A percentile compares a stretch with the other conserved stretches of the same genome.
phyloP scores from a whole-genome alignment of 2,329 filamentous ascomycete genomes.

The Mycocentrospora acerina region DNA sequence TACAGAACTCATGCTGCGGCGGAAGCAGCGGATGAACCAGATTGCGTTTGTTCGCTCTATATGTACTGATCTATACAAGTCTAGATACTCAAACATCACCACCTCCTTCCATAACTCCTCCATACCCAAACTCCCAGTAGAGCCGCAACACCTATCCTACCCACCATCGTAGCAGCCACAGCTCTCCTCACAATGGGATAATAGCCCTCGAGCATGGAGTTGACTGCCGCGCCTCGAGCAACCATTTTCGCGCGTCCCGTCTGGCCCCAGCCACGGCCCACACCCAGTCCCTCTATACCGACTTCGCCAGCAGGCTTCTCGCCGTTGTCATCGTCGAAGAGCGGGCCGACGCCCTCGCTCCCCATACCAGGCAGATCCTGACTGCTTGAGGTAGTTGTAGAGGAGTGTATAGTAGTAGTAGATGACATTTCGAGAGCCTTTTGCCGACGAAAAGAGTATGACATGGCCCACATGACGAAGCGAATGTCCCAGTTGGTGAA shows the following conservation, averaged over 20 bases:
- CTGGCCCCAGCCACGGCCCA: constrained; percentile 43
- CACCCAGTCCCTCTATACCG: constrained; percentile 48
- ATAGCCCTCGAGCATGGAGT: constrained; percentile 55
- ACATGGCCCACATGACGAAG: constrained; percentile 61
- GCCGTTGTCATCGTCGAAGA: constrained; percentile 15
- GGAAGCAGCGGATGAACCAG: too few species aligned
- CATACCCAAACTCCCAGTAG: constrained; percentile 22
- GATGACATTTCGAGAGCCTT: constrained; percentile 35
- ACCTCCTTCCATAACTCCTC: constrained; percentile 15
- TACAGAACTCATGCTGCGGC: too few species aligned
- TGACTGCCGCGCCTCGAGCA: constrained; percentile 44
- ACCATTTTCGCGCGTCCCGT: constrained; percentile 41
- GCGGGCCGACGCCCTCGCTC: constrained; percentile 21
- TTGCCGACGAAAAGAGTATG: constrained; percentile 53
- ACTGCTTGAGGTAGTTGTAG: constrained; percentile 17
- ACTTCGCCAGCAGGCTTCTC: constrained; percentile 44
- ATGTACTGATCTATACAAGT: too few species aligned
- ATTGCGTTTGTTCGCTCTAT: too few species aligned
- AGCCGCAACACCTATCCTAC: constrained; percentile 33
- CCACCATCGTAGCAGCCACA: constrained; percentile 47
- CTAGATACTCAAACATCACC: neutral
- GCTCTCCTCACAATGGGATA: constrained; percentile 53
- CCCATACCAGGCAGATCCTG: constrained; percentile 28
- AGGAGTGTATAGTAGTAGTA: constrained; percentile 2
- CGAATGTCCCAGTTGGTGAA: constrained; percentile 65